These are phyloP conservation scores for Trichoderma endophyticum DNA, from an alignment of 2,329 filamentous ascomycete genomes.

Conservation along the genomic window DNA sequence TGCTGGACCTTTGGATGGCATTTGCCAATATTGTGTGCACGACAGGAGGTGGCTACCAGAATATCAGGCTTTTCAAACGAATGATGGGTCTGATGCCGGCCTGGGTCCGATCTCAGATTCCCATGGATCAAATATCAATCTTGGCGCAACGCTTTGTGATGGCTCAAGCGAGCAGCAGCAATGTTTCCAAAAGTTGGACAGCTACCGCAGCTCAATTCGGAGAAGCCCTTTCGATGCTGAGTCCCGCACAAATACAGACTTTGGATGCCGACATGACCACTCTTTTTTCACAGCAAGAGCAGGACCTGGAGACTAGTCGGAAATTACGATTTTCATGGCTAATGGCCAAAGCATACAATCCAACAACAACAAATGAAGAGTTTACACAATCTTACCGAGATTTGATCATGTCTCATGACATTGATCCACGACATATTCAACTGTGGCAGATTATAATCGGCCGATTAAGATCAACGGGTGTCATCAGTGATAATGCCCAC, in stretches of 20 bases:
- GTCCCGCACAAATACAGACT: constrained; percentile 8
- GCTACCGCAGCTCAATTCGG: constrained; percentile 22
- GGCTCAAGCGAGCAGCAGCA: constrained; percentile 23
- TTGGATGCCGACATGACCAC: constrained; percentile 18
- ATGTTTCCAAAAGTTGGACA: constrained; percentile 21
- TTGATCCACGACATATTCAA: constrained; percentile 20
- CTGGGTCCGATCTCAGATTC: constrained; percentile 19
- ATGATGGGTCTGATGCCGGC: constrained; percentile 23
- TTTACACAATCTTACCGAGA: constrained; percentile 19
- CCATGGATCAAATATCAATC: constrained; percentile 15
- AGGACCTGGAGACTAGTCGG: neutral
- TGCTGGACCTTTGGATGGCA: constrained; percentile 22
- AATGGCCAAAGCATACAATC: constrained; percentile 22
- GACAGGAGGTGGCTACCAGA: constrained; percentile 16
- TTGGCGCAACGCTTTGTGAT: constrained; percentile 20
- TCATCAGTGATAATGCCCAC: constrained; percentile 3
- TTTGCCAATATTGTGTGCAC: constrained; percentile 19
- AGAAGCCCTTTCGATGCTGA: constrained; percentile 19
- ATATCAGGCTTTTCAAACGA: constrained; percentile 22
- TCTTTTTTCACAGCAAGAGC: constrained; percentile 20
- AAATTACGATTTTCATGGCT: constrained; percentile 26
- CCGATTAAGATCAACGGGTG: constrained; percentile 17
- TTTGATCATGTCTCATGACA: neutral
- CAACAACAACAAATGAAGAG: constrained; percentile 15
- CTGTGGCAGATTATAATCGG: constrained; percentile 25